Base-by-base conservation (phyloP, 139 green algal species). In the Coelastrella sp. region DNA sequence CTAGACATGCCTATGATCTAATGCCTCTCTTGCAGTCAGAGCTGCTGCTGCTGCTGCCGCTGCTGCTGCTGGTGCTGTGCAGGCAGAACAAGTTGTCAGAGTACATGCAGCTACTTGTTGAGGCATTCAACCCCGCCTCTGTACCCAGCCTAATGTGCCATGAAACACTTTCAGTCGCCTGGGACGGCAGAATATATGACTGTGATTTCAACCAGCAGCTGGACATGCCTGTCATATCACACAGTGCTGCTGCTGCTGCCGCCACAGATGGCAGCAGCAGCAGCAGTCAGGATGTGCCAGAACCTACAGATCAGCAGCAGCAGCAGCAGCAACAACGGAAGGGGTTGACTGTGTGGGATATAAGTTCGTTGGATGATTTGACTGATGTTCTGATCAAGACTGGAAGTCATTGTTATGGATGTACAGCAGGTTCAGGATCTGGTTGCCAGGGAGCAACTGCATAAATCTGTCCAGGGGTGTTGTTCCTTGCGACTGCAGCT, bases 191-290 rank as follows among this genome's bases (percentile, higher is more conserved):
- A 3, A 19, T 99, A 32, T 99, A 96, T 80, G 98, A 99, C 94
- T 99, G 98, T 92, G 98, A 99, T 88, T 99, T 99, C 93, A 99
- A 99, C 94, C 98, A 99, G 96, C 98, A 99, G 95, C 93, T 99
- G 66, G 97, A 96, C 32, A 93, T 99, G 66, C 88, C 74, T 57
- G 83, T 71, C 56, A 68, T 20, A 58, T 56, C 61, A 68, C 22
- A 19, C 66, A 73, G 5, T 23, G 83, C 74, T 73, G 77, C 74
- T 66, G 57, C 60, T 68, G 66, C 14, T 65, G 58, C 76, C 71
- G 91, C 19, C 11, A 57, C 20, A 56, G 80, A 68, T 74, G 75
- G 77, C 74, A 91, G 88, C 73, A 85, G 90, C 20, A 84, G 78
- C 23, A 80, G 20, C 23, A 77, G 71, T 71, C 71, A 77, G 7